phyloP scores from a whole-genome alignment of 129 eudicot genomes.

The Helichrysum umbraculigerum region DNA sequence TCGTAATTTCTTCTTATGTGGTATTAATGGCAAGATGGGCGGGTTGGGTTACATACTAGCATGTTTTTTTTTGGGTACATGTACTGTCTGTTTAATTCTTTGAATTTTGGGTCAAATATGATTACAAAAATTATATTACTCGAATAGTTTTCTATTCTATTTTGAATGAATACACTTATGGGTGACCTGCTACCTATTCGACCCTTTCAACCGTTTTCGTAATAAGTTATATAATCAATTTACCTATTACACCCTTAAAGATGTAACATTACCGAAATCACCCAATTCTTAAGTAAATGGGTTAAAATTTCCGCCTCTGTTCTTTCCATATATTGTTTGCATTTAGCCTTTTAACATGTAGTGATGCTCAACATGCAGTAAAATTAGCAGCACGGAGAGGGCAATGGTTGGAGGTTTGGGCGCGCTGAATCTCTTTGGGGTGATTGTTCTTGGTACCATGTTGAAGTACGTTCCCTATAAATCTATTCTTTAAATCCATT shows the following conservation, averaged over 20 bases:
- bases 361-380: slow-evolving; percentile 56
- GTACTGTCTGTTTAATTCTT: neutral
- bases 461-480: slow-evolving; percentile 53
- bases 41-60: neutral
- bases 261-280: neutral
- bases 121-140: neutral
- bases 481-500: neutral
- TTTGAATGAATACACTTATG: neutral
- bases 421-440: slow-evolving; percentile 85
- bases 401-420: slow-evolving; percentile 94
- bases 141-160: neutral
- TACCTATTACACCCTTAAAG: slow-evolving; percentile 6
- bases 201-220: neutral
- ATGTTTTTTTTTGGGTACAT: neutral
- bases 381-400: slow-evolving; percentile 69
- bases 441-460: slow-evolving; percentile 83
- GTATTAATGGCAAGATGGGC: neutral
- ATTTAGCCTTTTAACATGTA: slow-evolving; percentile 18
- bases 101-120: neutral
- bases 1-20: slow-evolving; percentile 1
- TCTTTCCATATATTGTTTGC: slow-evolving; percentile 5
- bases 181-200: neutral
- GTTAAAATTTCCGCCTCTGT: slow-evolving; percentile 1
- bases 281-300: neutral
- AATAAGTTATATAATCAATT: neutral